phyloP scores from a whole-genome alignment of 441 rosid genomes.

The Kokia cookei region DNA sequence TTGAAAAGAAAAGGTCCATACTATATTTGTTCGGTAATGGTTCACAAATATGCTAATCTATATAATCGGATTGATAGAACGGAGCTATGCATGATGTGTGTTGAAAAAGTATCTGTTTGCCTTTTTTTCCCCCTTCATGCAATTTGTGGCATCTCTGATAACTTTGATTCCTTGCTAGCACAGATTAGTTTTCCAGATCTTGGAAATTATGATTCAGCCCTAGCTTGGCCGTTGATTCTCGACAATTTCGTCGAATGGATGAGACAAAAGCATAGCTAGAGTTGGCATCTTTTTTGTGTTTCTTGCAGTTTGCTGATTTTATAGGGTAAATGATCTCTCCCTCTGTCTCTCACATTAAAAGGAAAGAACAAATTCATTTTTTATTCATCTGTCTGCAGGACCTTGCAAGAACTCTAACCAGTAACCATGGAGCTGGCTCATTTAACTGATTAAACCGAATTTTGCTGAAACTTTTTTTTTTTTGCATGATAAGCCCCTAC shows the following conservation, averaged over 20 bases:
- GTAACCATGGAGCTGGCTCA: conserved; percentile 1
- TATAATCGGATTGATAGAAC: neutral
- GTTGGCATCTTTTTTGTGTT: neutral
- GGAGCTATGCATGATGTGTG: neutral
- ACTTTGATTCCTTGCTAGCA: conserved; percentile 6
- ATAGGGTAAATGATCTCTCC: neutral
- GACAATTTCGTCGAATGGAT: conserved; percentile 52
- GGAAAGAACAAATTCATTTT: neutral
- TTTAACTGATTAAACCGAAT: neutral
- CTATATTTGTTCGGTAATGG: neutral
- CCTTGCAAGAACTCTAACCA: neutral
- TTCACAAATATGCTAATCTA: neutral
- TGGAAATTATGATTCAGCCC: conserved; percentile 31
- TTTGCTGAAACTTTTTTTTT: neutral
- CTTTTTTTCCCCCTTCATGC: neutral
- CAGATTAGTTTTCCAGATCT: conserved; percentile 46
- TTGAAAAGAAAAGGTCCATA: neutral
- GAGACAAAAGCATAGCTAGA: conserved; percentile 27
- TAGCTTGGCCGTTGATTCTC: conserved; percentile 53
- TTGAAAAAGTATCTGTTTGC: neutral
- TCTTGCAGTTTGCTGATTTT: neutral
- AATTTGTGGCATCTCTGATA: neutral
- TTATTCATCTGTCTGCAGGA: neutral
- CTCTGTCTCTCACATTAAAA: neutral
- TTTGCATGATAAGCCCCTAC: neutral